phyloP scores from a whole-genome alignment of 202 grass and related monocot genomes.

The Panicum virgatum region DNA sequence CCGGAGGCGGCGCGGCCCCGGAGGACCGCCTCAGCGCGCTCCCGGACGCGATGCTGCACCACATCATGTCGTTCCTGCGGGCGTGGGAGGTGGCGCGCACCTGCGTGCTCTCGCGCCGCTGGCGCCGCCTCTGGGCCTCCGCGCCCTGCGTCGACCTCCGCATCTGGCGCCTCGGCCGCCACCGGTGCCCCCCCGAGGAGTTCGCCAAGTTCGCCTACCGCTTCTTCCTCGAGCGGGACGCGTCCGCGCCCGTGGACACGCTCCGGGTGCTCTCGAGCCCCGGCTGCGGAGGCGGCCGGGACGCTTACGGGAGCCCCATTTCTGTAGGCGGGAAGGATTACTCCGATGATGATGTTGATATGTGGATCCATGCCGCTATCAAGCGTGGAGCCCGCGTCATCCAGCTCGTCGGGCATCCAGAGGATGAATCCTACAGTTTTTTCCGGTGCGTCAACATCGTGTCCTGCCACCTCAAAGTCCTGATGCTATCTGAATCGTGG shows the following conservation, averaged over 20 bases:
- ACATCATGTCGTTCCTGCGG: not conserved
- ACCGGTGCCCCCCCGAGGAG: not conserved
- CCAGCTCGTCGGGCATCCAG: not conserved
- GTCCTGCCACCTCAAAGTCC: slow-evolving; percentile 4
- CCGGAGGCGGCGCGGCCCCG: not conserved
- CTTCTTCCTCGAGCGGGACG: not conserved
- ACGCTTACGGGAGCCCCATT: not conserved
- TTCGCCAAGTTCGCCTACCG: not conserved
- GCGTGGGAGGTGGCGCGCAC: not conserved
- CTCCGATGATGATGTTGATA: not conserved
- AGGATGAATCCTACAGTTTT: not conserved
- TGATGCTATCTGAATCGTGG: not conserved
- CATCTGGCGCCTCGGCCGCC: not conserved
- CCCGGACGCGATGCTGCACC: not conserved
- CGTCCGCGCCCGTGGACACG: not conserved
- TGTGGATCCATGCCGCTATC: not conserved
- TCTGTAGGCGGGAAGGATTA: not conserved
- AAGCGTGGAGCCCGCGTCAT: not conserved
- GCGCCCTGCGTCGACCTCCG: not conserved
- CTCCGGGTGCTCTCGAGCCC: not conserved
- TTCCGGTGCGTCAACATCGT: not conserved
- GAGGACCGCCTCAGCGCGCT: not conserved
- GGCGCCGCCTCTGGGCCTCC: not conserved
- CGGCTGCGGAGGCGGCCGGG: not conserved
- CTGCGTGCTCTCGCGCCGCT: not conserved